Base-by-base conservation (phyloP, 1,284 basidiomycete species). In the Ustilago crameri region DNA sequence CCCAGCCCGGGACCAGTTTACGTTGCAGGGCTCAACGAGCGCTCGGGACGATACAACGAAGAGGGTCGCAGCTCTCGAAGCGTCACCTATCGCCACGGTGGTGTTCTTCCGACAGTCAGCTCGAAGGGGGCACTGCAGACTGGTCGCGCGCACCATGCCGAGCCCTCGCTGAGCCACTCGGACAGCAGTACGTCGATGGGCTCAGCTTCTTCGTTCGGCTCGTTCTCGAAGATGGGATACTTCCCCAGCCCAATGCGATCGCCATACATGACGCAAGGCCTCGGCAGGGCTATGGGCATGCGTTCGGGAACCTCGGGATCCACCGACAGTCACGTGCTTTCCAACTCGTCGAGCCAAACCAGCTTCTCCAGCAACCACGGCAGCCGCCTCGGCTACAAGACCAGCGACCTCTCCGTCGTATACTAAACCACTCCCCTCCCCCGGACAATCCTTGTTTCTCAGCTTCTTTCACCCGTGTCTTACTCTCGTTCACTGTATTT, bases 41-140 rank as follows among this genome's bases (percentile, higher is more conserved):
- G 62, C 12, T 61, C 56, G 4, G 20, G 54, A 5, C 69, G 69
- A 17, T 60, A 56, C 55, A 72, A 66, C 50, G 59, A 66, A 27
- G 69, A 72, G 34, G 59, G 69, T 3, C 63, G 63, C 37, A 60
- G 49, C 42, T 61, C 58, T 22, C 53, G 71, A 22, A 50, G 52
- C 55, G 55, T 37, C 8, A 57, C 70, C 2, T 67, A 67, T 40
- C 64, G 64, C 14, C 53, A 64, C n/a, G 71, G 71, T 10, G 71
- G 71, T 14, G 65, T 74, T 10, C 27, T 74, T 50, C 71, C 71
- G 2, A 69, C 65, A 0, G 26, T 74, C 45, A 68, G 61, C 61
- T 69, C 71, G 3, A 69, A 64, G n/a, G 65, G 71, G 5, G 70
- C 70, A 12, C 54, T 73, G 37, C 49, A 58, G 5, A 62, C 57